These are phyloP conservation scores for Thecamonas trahens DNA, from an alignment of 78 protist species.

Conservation along the genomic window DNA sequence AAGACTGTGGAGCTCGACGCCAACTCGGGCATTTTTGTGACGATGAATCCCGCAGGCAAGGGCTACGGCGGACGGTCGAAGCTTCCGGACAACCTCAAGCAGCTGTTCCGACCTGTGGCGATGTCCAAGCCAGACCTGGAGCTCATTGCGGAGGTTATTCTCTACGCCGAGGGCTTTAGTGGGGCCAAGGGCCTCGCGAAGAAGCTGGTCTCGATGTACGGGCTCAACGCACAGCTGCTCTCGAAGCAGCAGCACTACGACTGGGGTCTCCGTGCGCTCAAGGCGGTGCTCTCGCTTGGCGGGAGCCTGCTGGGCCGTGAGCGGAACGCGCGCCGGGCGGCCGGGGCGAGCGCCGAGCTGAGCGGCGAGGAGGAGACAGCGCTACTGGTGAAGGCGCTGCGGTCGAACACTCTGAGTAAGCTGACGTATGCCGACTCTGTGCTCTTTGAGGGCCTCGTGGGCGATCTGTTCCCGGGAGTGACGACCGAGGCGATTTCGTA, in stretches of 20 bases:
- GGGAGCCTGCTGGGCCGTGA: slow-evolving; percentile 2
- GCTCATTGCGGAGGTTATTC: slow-evolving; percentile 73
- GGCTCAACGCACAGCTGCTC: slow-evolving; percentile 59
- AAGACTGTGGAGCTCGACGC: slow-evolving; percentile 31
- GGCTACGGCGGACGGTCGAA: slow-evolving; percentile 84
- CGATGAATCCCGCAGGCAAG: slow-evolving; percentile 86
- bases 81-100: slow-evolving; percentile 87
- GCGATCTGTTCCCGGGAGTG: slow-evolving; percentile 53
- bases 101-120: slow-evolving; percentile 84
- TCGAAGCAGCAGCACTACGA: slow-evolving; percentile 83
- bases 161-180: slow-evolving; percentile 69
- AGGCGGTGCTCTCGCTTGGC: slow-evolving; percentile 49
- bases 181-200: slow-evolving; percentile 46
- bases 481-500: slow-evolving; percentile 3
- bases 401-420: slow-evolving; percentile 73
- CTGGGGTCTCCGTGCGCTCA: slow-evolving; percentile 88
- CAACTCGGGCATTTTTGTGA: slow-evolving; percentile 77
- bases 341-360: neutral
- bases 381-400: slow-evolving; percentile 54
- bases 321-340: neutral
- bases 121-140: slow-evolving; percentile 77
- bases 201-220: slow-evolving; percentile 59
- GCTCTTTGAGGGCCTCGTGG: slow-evolving; percentile 51
- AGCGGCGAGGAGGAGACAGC: neutral
- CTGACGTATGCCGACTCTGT: slow-evolving; percentile 55